Evolutionary conservation across 371 early-diverging fungal genomes (phyloP), one percentile per base, ranked within the genome.

Genomic region (Zancudomyces culisetae): DNA sequence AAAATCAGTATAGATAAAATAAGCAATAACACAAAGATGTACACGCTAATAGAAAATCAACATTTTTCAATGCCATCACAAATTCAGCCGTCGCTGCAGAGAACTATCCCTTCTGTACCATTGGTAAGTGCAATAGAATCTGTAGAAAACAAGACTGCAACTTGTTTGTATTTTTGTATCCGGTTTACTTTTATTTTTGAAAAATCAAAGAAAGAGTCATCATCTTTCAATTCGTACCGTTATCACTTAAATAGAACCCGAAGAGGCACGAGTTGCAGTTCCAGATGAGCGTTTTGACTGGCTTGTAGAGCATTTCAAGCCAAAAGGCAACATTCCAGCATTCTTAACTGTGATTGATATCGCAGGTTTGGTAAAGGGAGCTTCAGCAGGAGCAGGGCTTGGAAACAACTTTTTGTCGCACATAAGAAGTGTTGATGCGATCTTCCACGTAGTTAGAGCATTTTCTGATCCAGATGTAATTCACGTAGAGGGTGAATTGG

Each of bases 391-490:
- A 29, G 80, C 78, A 27, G 94, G 94, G n/a, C 76, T 95, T 51
- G 99, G 99, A 43, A 99, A 99, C 60, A 85, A 85, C 42, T 99
- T 99, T 77, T 68, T 99, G 71, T 86, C 90, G 45, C 85, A 98
- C 69, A 90, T 99, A 48, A 78, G 86, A 58, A 84, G 91, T 21
- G 95, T 95, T 1, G 99, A 99, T 72, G 99, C 95, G 3, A 88
- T 99, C 45, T 98, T 85, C 75, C 98, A 99, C 60, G 83, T 99
- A 42, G 85, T 90, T n/a, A 79, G 98, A 0, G 87, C 86, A 48
- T 79, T 79, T 61, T 78, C 78, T 47, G 91, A 90, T 62, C 64
- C 79, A n/a, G 89, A 87, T 45, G 78, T 96, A 21, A 80, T 81
- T 48, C 99, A 98, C 70, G 95, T 97, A 28, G 98, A 98, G 60